Evolutionary conservation across 805 yeast genomes (phyloP).

Genomic region (Barnettozyma sp.): DNA sequence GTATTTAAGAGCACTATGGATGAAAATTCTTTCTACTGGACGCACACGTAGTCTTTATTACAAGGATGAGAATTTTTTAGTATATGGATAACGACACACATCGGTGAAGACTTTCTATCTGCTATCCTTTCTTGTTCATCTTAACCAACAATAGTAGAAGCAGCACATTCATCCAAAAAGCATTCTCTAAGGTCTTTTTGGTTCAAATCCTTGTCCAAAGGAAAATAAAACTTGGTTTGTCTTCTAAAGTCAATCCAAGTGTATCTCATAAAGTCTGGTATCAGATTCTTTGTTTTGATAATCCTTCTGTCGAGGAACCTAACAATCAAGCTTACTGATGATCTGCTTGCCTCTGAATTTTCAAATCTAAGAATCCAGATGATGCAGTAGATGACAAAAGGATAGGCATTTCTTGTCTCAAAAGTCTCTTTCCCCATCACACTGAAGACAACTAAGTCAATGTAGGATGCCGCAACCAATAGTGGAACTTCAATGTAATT

Average conservation of each 20-base stretch:
- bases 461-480: constrained; percentile 31
- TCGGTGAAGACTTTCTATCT: too few relatives aligned
- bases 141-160: too few relatives aligned
- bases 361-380: constrained; percentile 36
- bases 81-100: too few relatives aligned
- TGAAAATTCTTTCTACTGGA: not conserved
- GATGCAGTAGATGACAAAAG: constrained; percentile 29
- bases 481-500: constrained; percentile 32
- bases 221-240: not conserved
- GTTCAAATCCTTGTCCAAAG: not conserved
- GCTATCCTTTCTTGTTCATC: too few relatives aligned
- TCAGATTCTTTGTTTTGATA: not conserved
- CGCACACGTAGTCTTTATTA: too few relatives aligned
- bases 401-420: constrained; percentile 23
- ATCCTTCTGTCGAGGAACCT: constrained; percentile 7
- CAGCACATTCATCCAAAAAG: constrained; percentile 1
- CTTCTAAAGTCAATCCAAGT: constrained; percentile 7
- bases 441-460: constrained; percentile 31
- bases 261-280: not conserved
- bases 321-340: constrained; percentile 16
- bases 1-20: constrained; percentile 4
- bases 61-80: too few relatives aligned
- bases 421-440: constrained; percentile 26
- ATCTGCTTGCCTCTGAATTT: constrained; percentile 25
- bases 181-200: not conserved